Base-by-base conservation (phyloP, 2,329 filamentous ascomycete species). In the Torrubiellomyces zombiae region DNA sequence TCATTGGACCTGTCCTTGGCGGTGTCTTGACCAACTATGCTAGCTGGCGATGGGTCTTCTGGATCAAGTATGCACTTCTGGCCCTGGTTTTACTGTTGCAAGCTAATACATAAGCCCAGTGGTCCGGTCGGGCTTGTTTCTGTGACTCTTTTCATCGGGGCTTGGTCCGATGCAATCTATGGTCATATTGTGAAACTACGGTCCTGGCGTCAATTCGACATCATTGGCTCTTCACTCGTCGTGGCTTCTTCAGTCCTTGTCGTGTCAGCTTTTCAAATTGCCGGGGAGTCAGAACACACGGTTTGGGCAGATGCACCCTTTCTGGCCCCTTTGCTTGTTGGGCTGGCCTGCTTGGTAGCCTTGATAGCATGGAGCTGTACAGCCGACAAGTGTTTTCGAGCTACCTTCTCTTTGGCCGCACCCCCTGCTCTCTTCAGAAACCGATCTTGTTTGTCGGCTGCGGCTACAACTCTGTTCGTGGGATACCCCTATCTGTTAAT, bases 181-280 rank as follows among this genome's bases (percentile, higher is more conserved):
- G 42, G 61, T 3, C 52, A 52, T 1, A 33, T 38, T 10, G 30
- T 50, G 4, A 40, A 56, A 21, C 46, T 45, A 15, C 47, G 53
- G 17, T 41, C 50, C 4, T 66, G 59, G 58, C 55, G 42, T 16
- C 51, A 63, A 21, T 47, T 72, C 19, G 67, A 73, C 34, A 53
- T 60, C 26, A 20, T 62, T 4, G 66, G 67, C 8, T 62, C 62
- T 0, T 32, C 61, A n/a, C 48, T 72, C 13, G 44, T 68, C 9
- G 53, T 72, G 7, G 47, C 58, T 3, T 58, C 63, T 2, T 57
- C 65, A 0, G 57, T 66, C 1, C 51, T 71, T 3, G 50, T 70
- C 4, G 61, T 70, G 0, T 70, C 68, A 34, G 50, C 67, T 2
- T 68, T 73, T 28, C 65, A 73, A 35, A 58, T 58, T 32, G 55